Evolutionary conservation across 176 grass and related monocot genomes (phyloP).

Genomic region (Puccinellia tenuiflora): DNA sequence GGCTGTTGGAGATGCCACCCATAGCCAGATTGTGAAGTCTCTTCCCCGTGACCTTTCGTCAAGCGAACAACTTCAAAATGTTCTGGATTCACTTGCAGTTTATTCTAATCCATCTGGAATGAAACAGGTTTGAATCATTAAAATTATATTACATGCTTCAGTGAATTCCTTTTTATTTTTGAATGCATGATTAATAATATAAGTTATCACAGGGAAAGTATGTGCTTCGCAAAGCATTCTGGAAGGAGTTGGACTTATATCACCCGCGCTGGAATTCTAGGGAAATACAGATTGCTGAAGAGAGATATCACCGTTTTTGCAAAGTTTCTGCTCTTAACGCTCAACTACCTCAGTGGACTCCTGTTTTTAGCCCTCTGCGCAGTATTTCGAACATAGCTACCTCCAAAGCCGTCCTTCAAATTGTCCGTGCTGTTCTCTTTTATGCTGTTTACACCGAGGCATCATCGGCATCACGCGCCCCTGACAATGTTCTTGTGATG

Average conservation of each 20-base stretch:
- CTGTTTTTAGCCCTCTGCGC: slow-evolving; percentile 58
- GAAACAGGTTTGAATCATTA: slow-evolving; percentile 75
- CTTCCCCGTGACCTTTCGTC: slow-evolving; percentile 79
- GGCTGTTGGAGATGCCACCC: slow-evolving; percentile 75
- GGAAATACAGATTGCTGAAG: slow-evolving; percentile 90
- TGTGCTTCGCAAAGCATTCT: slow-evolving; percentile 71
- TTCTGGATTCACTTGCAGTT: slow-evolving; percentile 76
- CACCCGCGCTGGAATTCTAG: slow-evolving; percentile 93
- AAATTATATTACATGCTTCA: slow-evolving; percentile 4
- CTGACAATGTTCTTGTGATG: slow-evolving; percentile 85
- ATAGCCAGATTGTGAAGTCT: slow-evolving; percentile 87
- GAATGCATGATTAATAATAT: background rate
- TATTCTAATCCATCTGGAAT: slow-evolving; percentile 97
- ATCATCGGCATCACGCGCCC: slow-evolving; percentile 52
- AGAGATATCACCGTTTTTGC: slow-evolving; percentile 96
- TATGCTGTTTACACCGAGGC: slow-evolving; percentile 51
- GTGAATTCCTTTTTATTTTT: background rate
- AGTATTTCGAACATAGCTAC: slow-evolving; percentile 75
- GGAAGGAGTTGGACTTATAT: slow-evolving; percentile 97
- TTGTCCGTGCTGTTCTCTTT: slow-evolving; percentile 76
- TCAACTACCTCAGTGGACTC: slow-evolving; percentile 85
- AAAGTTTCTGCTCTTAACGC: slow-evolving; percentile 73
- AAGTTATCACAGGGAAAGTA: slow-evolving; percentile 71
- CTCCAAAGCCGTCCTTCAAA: slow-evolving; percentile 69
- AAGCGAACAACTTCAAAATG: slow-evolving; percentile 72